Evolutionary conservation across 768 basidiomycete genomes (phyloP).

Genomic region (Mycena epipterygia): DNA sequence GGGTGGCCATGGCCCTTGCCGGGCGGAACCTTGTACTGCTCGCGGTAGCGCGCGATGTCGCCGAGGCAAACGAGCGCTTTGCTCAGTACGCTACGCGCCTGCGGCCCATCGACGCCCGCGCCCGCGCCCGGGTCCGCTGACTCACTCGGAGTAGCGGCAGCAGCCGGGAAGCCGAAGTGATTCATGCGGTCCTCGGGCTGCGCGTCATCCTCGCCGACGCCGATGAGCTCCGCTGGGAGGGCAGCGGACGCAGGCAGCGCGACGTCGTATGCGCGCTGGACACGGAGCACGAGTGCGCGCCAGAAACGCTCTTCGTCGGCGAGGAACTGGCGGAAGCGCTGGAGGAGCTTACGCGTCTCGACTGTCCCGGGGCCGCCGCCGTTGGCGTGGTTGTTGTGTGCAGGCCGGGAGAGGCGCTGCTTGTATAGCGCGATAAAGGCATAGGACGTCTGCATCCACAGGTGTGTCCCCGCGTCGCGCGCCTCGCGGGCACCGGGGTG

Average conservation of each 20-base stretch:
- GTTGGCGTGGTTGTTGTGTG: slow-evolving; percentile 49
- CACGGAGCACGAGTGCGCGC: slow-evolving; percentile 81
- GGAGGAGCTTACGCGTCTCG: slow-evolving; percentile 88
- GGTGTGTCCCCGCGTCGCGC: slow-evolving; percentile 83
- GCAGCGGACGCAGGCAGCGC: slow-evolving; percentile 66
- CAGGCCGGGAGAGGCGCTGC: slow-evolving; percentile 70
- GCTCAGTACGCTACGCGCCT: slow-evolving; percentile 74
- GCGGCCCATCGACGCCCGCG: slow-evolving; percentile 64
- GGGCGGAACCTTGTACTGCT: slow-evolving; percentile 67
- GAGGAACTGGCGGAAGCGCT: slow-evolving; percentile 92
- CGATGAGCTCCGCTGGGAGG: slow-evolving; percentile 47
- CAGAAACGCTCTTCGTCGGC: slow-evolving; percentile 94
- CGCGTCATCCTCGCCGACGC: slow-evolving; percentile 54
- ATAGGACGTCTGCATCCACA: slow-evolving; percentile 96
- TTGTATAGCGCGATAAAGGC: slow-evolving; percentile 88
- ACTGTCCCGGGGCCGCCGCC: slow-evolving; percentile 65
- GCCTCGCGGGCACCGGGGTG: slow-evolving; percentile 80
- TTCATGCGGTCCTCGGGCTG: slow-evolving; percentile 32
- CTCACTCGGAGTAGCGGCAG: not conserved
- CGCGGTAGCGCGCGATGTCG: slow-evolving; percentile 94
- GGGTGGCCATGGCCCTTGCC: too few relatives aligned
- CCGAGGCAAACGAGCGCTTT: slow-evolving; percentile 94
- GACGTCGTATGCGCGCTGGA: slow-evolving; percentile 81
- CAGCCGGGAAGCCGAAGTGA: slow-evolving; percentile 50
- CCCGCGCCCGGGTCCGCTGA: slow-evolving; percentile 47